Base-by-base conservation (phyloP, 352 stramenopile species). In the Phytophthora uliginosa region DNA sequence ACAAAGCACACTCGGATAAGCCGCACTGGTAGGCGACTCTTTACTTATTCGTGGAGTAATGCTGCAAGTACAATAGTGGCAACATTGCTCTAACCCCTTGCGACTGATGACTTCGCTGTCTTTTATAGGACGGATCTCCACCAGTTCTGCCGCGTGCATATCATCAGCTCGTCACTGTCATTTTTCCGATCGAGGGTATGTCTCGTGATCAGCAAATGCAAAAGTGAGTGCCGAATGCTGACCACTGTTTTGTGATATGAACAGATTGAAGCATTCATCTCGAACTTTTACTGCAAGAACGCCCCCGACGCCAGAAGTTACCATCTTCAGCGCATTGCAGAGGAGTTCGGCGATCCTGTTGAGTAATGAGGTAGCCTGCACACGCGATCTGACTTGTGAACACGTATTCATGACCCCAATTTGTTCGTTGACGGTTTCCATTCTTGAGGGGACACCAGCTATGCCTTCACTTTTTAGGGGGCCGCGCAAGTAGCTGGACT, bases 181-280 rank as follows among this genome's bases (percentile, higher is more conserved):
- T 94, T 94, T 65, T 87, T 95, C 52, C 86, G 88, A 62, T 90
- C 84, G 8, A 87, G 83, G 77, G 88, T 93, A 62, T 51, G 22
- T 45, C 13, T 31, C 20, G 7, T 56, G 9, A n/a, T 24, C 22
- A 53, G 10, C 20, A 63, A 33, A 9, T 45, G 15, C 17, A 45
- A 24, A 17, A 17, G 63, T 9, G 40, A 18, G 34, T 36, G 36
- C 34, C 17, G 57, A 26, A 67, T n/a, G 10, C 24, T 45, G 7
- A 59, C 12, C 47, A 53, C 38, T 59, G 24, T 63, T 17, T n/a
- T 59, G 5, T 63, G 56, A 2, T 63, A 9, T 33, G 12, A 48
- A 10, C 56, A 94, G 86, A 91, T 95, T 26, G 85, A 94, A 63
- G 81, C 77, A 2, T 90, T 95, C 56, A 89, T 91, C 45, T 86